Evolutionary conservation across 495 filamentous ascomycete species (phyloP), one percentile per base, ranked within the genome.

Genomic region (Penicillium canariense): DNA sequence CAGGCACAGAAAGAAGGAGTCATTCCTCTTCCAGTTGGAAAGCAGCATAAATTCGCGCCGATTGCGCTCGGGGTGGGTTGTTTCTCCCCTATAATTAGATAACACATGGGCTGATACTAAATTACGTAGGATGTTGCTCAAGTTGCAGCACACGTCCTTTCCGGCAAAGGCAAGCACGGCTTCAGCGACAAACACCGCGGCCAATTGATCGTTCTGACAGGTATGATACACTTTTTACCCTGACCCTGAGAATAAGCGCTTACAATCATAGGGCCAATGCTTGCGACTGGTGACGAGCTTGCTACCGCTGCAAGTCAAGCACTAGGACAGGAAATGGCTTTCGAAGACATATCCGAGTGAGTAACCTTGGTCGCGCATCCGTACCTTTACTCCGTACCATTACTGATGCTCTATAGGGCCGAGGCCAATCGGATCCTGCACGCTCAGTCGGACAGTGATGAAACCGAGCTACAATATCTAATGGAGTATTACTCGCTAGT

Each of bases 401-500:
- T 1, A 40, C 36, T 40, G 36, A 18, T 1, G 8, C 15, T 27
- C 11, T 28, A 2, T 40, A 58, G 42, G 77, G 73, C 14, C 56
- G 65, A 81, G 59, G 80, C 80, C 6, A 75, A 73, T 54, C 55
- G 66, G 8, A 68, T 82, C 6, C 71, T 83, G 2, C 58, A 66
- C 61, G 1, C 36, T 17, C 76, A 82, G 28, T 55, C 71, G 5
- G 67, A 68, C 15, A 67, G 66, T 31, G 79, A 82, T 46, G 65
- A 74, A 1, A 69, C 76, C 2, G 79, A 83, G 62, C 68, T 77
- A 51, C 55, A 82, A 60, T 81, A 78, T 56, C 55, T 84, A 31
- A 72, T 84, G 9, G 80, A 84, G 56, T 83, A 83, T 61, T 84
- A 81, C 65, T 74, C 77, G 17, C 69, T 84, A 12, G 81, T 83